Evolutionary conservation across 2,329 filamentous ascomycete genomes (phyloP).

Genomic region (Colletotrichum spinosum): DNA sequence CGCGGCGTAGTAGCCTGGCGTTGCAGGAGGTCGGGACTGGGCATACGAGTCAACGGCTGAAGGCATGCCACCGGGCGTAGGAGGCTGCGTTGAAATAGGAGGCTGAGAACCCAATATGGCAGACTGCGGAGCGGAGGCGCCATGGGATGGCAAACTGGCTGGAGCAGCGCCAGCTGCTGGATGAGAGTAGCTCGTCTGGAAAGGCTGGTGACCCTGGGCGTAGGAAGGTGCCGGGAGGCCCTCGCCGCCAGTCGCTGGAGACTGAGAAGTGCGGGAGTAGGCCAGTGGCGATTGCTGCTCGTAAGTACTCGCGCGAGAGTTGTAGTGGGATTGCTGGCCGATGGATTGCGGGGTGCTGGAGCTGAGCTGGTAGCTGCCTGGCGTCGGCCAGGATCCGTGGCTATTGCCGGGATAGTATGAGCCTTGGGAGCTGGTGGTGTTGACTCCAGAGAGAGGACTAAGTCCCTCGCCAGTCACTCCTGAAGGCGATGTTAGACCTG

Average conservation of each 20-base stretch:
- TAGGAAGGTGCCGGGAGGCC: slow-evolving; percentile 75
- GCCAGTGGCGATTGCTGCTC: slow-evolving; percentile 61
- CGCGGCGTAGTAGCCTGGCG: slow-evolving; percentile 71
- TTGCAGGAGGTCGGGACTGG: slow-evolving; percentile 63
- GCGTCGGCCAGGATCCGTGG: slow-evolving; percentile 70
- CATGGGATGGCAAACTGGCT: slow-evolving; percentile 48
- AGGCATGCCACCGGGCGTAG: slow-evolving; percentile 62
- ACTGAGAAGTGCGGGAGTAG: slow-evolving; percentile 50
- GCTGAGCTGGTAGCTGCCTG: slow-evolving; percentile 65
- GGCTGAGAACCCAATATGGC: slow-evolving; percentile 63
- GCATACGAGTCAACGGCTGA: slow-evolving; percentile 68
- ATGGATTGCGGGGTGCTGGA: slow-evolving; percentile 58
- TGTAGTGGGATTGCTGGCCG: slow-evolving; percentile 18
- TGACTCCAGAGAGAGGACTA: slow-evolving; percentile 70
- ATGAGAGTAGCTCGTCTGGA: slow-evolving; percentile 67
- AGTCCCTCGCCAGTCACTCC: slow-evolving; percentile 69
- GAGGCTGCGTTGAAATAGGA: slow-evolving; percentile 54
- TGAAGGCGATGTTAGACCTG: slow-evolving; percentile 66
- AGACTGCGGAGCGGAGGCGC: slow-evolving; percentile 41
- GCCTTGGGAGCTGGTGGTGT: slow-evolving; percentile 66
- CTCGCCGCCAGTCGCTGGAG: slow-evolving; percentile 68
- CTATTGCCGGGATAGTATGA: slow-evolving; percentile 62
- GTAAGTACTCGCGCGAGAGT: slow-evolving; percentile 51
- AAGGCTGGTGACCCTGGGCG: slow-evolving; percentile 73
- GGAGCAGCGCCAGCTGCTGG: slow-evolving; percentile 57